phyloP scores from a whole-genome alignment of 2,329 filamentous ascomycete genomes.

The Ophiostoma himal-ulmi region DNA sequence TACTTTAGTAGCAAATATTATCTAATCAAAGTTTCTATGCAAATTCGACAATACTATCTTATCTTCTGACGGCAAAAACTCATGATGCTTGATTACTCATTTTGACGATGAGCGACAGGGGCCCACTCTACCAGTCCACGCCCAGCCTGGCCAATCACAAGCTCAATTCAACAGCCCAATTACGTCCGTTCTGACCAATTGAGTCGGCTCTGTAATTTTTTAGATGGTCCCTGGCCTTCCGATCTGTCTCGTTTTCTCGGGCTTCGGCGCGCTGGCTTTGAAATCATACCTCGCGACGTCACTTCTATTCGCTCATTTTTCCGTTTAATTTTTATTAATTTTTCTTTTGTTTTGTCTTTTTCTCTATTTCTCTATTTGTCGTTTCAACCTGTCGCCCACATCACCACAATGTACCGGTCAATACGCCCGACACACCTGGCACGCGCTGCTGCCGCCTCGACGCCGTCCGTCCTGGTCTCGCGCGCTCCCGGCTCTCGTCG shows the following conservation, averaged over 20 bases:
- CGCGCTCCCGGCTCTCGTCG: conserved; percentile 42
- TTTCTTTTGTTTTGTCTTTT: conserved; percentile 12
- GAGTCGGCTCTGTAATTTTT: conserved; percentile 21
- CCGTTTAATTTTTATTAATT: neutral
- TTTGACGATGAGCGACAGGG: neutral
- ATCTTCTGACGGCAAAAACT: neutral
- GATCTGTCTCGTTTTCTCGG: neutral
- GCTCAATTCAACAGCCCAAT: neutral
- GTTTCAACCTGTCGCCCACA: conserved; percentile 8
- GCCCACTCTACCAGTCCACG: neutral
- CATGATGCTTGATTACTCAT: neutral
- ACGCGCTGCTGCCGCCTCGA: conserved; percentile 31
- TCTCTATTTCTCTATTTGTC: conserved; percentile 14
- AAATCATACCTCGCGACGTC: neutral
- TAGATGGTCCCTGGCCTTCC: conserved; percentile 9
- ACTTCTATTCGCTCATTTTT: conserved; percentile 10
- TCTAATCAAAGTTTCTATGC: neutral
- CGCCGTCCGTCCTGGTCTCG: conserved; percentile 33
- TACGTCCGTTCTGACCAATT: conserved; percentile 21
- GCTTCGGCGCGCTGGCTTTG: neutral
- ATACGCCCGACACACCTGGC: conserved; percentile 43
- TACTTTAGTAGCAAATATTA: neutral
- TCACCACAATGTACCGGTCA: conserved; percentile 46
- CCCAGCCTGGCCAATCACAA: neutral
- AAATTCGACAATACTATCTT: neutral